Base-by-base conservation (phyloP, 2,329 filamentous ascomycete species). In the Triangularia verruculosa region DNA sequence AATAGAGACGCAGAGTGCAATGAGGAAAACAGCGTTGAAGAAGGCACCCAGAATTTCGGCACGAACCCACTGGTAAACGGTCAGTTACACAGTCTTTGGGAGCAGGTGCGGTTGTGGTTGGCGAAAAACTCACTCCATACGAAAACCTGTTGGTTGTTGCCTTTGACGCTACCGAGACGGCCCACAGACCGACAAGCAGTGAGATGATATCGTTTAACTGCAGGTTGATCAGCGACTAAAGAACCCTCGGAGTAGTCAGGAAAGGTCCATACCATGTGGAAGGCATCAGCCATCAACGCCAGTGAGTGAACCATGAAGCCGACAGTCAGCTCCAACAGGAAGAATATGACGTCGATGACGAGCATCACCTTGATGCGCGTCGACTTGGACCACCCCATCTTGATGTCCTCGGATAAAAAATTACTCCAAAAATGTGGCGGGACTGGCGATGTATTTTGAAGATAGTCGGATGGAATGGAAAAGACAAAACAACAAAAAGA, bases 151-250 rank as follows among this genome's bases (percentile, higher is more conserved):
- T 93, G 8, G 93, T 96, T 0, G 89, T 91, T 69, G 89, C 91
- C 72, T 91, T 88, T 75, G 91, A 91, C 25, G 93, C 92, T 58
- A 96, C 91, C 67, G 89, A 91, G 61, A 99, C 95, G 60, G 95
- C 95, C 94, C 95, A 99, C 47, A 98, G 78, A 68, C 95, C 95
- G 66, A 99, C 94, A 62, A 89, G 85, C 13, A 99, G 82, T 1
- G 95, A 98, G 66, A 99, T 89, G 71, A 99, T 95, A 85, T 99
- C 95, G 81, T 99, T 99, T 66, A 99, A 83, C 90, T 93, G 51
- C 56, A 69, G 28, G 39, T 27, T 34, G 17, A 25, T 74, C 58
- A 72, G 69, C 57, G 57, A 9, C 12, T 51, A 27, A 47, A 0
- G 51, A 28, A 13, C 6, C 25, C n/a, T 11, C 13, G 12, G 12